These are phyloP conservation scores for Phytophthora litchii DNA, from an alignment of 352 stramenopile species.

Conservation along the genomic window DNA sequence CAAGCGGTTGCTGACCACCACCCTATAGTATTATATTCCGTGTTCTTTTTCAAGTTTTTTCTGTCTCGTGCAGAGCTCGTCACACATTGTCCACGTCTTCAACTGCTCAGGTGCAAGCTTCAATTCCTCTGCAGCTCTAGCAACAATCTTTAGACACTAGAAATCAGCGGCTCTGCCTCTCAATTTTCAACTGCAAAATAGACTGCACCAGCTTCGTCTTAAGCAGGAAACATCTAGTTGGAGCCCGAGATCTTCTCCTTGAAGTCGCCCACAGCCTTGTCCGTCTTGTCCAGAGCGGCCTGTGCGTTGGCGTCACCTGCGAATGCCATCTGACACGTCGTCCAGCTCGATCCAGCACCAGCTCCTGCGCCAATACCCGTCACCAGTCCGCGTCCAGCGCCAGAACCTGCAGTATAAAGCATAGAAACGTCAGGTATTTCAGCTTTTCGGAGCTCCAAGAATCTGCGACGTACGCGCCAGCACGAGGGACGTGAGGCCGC, in stretches of 20 bases:
- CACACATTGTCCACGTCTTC: slow-evolving; percentile 9
- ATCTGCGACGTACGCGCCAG: slow-evolving; percentile 68
- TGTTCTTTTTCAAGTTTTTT: slow-evolving; percentile 25
- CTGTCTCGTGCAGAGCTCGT: slow-evolving; percentile 13
- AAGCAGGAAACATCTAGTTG: slow-evolving; percentile 31
- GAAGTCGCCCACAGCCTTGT: slow-evolving; percentile 78
- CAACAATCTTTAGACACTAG: slow-evolving; percentile 1
- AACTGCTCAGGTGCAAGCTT: slow-evolving; percentile 1
- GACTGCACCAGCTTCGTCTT: slow-evolving; percentile 1
- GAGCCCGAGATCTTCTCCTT: slow-evolving; percentile 57
- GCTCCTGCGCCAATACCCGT: slow-evolving; percentile 75
- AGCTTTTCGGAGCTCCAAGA: not conserved
- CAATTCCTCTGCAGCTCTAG: not conserved
- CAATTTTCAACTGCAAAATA: slow-evolving; percentile 15
- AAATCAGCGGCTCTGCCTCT: slow-evolving; percentile 1
- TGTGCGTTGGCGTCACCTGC: slow-evolving; percentile 70
- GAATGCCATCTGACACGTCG: slow-evolving; percentile 85
- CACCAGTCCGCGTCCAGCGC: slow-evolving; percentile 61
- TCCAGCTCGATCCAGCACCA: slow-evolving; percentile 84
- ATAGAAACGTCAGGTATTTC: slow-evolving; percentile 8
- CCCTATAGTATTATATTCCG: slow-evolving; percentile 59
- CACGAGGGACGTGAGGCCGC: slow-evolving; percentile 82
- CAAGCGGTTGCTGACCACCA: slow-evolving; percentile 27
- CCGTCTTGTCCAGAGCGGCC: slow-evolving; percentile 69
- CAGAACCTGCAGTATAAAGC: slow-evolving; percentile 49